phyloP scores from a whole-genome alignment of 176 grass and related monocot genomes.

The barley (Hordeum vulgare) region DNA sequence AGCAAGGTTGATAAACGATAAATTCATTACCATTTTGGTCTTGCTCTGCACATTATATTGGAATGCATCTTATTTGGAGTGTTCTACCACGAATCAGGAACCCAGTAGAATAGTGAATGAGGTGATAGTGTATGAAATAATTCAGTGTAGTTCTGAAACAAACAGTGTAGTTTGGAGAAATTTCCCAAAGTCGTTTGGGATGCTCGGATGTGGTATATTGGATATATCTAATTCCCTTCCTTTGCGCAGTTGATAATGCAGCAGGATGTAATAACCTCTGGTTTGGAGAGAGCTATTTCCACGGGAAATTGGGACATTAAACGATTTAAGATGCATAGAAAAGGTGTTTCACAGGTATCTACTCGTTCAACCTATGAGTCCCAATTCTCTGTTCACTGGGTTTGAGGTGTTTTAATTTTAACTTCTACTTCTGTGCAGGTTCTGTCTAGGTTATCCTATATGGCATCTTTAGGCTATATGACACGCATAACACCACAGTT shows the following conservation, averaged over 20 bases:
- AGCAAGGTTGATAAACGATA: background rate
- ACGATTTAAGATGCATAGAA: conserved; percentile 92
- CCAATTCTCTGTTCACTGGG: background rate
- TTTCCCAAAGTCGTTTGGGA: background rate
- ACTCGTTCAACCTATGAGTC: conserved; percentile 1
- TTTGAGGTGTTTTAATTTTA: background rate
- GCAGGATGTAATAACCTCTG: conserved; percentile 43
- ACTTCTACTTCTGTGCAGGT: conserved; percentile 37
- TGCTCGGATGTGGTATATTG: background rate
- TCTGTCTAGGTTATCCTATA: conserved; percentile 89
- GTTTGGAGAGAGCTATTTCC: conserved; percentile 84
- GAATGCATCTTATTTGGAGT: background rate
- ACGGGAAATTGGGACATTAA: conserved; percentile 98
- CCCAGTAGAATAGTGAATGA: background rate
- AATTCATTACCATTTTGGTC: background rate
- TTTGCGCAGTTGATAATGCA: conserved; percentile 29
- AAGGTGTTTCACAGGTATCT: conserved; percentile 92
- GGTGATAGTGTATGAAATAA: background rate
- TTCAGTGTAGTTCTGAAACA: background rate
- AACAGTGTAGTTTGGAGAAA: background rate
- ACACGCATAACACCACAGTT: conserved; percentile 97
- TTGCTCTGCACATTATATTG: conserved; percentile 12
- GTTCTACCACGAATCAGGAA: background rate
- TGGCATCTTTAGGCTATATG: conserved; percentile 91
- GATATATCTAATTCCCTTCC: background rate